Conservation (phyloP, 2,329 filamentous ascomycete genomes). For the Pseudopyricularia cyperi region DNA sequence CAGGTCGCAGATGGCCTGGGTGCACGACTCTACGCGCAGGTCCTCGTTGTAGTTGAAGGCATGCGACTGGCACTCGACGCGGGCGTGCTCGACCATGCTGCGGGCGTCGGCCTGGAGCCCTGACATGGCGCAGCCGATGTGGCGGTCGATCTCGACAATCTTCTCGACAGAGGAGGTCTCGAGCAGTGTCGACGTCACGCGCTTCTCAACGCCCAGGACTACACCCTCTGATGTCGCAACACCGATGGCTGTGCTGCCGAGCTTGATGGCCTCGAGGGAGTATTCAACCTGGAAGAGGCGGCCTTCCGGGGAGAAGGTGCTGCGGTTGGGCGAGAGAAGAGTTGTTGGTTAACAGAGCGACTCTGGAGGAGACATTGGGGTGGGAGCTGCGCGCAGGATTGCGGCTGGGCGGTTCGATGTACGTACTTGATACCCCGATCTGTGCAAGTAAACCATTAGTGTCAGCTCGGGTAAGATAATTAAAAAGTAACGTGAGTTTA, state of each 20-base stretch:
- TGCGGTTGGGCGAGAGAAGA: constrained; percentile 20
- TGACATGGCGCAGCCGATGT: constrained; percentile 98
- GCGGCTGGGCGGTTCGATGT: neutral
- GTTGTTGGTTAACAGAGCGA: neutral
- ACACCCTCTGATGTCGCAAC: constrained; percentile 93
- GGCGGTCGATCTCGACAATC: constrained; percentile 97
- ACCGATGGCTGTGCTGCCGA: constrained; percentile 94
- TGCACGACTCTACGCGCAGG: constrained; percentile 92
- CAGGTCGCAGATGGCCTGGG: constrained; percentile 95
- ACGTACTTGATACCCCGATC: constrained; percentile 95
- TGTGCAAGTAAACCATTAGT: constrained; percentile 21
- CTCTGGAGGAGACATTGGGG: neutral
- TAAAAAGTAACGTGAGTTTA: neutral
- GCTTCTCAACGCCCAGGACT: constrained; percentile 96
- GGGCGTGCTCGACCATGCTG: constrained; percentile 96
- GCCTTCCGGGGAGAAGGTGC: constrained; percentile 98
- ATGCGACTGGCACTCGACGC: constrained; percentile 94
- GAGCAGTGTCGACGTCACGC: constrained; percentile 91
- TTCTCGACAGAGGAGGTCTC: constrained; percentile 98
- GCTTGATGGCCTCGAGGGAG: constrained; percentile 99
- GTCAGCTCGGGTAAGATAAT: neutral
- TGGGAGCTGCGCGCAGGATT: constrained; percentile 4
- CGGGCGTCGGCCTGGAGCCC: constrained; percentile 94
- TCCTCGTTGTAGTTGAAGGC: constrained; percentile 96
- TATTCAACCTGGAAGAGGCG: constrained; percentile 99